A percentile compares a stretch with the other conserved stretches of the same genome.
Evolutionary conservation across 2,329 filamentous ascomycete species (phyloP).

Genomic region (Magnaporthiopsis incrustans): DNA sequence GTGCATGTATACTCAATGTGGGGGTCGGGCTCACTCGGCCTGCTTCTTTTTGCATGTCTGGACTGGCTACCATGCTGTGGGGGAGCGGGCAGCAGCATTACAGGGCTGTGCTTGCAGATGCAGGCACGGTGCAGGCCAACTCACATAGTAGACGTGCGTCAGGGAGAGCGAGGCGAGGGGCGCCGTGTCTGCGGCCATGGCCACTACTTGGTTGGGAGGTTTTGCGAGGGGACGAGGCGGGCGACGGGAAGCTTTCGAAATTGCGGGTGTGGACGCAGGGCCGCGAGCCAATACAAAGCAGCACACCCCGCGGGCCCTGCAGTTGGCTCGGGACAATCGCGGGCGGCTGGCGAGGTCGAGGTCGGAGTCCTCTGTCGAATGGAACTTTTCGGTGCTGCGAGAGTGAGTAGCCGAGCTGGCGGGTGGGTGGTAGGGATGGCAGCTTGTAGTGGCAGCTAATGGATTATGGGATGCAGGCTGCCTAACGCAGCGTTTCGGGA

Average conservation of each 20-base stretch:
- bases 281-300: too few species aligned
- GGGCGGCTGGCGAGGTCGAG: too few species aligned
- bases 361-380: too few species aligned
- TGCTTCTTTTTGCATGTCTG: too few species aligned
- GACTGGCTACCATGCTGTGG: not conserved
- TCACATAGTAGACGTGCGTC: conserved; percentile 93
- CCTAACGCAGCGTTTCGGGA: not conserved
- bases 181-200: conserved; percentile 32
- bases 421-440: not conserved
- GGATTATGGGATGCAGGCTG: not conserved
- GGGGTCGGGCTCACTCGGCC: too few species aligned
- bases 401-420: not conserved
- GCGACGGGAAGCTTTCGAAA: not conserved
- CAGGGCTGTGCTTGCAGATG: not conserved
- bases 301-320: too few species aligned
- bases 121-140: conserved; percentile 17
- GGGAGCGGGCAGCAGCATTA: too few species aligned
- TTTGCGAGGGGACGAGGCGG: not conserved
- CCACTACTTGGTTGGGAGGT: not conserved
- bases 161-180: conserved; percentile 84
- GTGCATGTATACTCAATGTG: too few species aligned
- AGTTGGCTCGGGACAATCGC: too few species aligned
- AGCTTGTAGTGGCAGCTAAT: too few species aligned
- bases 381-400: too few species aligned
- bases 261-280: not conserved